phyloP scores from a whole-genome alignment of 805 yeast genomes.

The Ogataea zsoltii region DNA sequence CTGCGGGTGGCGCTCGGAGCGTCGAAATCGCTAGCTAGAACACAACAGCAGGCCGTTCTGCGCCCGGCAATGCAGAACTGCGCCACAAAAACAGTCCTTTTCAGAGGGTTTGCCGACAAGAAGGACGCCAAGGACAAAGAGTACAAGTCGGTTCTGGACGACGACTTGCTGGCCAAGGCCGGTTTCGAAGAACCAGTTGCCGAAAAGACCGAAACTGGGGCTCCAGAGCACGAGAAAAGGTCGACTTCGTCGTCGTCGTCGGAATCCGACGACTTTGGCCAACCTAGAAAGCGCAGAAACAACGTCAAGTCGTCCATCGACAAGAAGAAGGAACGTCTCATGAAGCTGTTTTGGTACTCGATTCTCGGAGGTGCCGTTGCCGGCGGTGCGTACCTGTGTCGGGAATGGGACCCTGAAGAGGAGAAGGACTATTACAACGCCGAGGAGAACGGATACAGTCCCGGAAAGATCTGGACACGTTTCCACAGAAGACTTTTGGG shows the following conservation, averaged over 20 bases:
- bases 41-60: background rate
- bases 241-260: constrained; percentile 8
- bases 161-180: constrained; percentile 79
- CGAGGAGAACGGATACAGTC: constrained; percentile 68
- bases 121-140: constrained; percentile 25
- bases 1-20: constrained; percentile 8
- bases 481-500: constrained; percentile 70
- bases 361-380: constrained; percentile 52
- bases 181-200: constrained; percentile 40
- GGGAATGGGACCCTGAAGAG: constrained; percentile 84
- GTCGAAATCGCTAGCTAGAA: background rate
- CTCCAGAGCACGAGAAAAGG: background rate
- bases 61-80: background rate
- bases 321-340: constrained; percentile 77
- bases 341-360: constrained; percentile 69
- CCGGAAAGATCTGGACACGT: constrained; percentile 65
- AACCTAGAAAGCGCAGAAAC: constrained; percentile 47
- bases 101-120: constrained; percentile 25
- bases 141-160: constrained; percentile 63
- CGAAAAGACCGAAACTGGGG: constrained; percentile 9
- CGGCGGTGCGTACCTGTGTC: constrained; percentile 64
- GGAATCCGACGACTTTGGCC: constrained; percentile 32
- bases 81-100: constrained; percentile 1
- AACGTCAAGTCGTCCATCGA: constrained; percentile 69
- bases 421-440: constrained; percentile 46